Conservation (phyloP, 1,139 yeast genomes). For the Saccharomyces hybrid region DNA sequence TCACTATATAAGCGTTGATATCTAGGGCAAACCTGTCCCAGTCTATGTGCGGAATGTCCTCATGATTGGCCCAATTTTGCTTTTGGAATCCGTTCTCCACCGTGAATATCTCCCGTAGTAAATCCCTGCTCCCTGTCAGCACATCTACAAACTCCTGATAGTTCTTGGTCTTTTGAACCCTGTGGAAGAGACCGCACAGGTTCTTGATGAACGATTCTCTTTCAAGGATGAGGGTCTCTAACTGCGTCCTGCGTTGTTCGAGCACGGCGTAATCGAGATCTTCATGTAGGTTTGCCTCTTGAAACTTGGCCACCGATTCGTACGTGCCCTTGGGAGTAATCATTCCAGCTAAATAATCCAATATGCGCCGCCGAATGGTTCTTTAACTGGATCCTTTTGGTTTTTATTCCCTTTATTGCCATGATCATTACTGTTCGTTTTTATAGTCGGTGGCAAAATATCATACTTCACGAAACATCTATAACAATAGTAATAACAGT, state of each 20-base stretch:
- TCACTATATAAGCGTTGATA: conserved; percentile 20
- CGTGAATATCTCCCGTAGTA: conserved; percentile 27
- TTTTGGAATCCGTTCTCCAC: conserved; percentile 18
- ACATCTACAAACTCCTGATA: conserved; percentile 28
- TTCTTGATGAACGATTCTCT: conserved; percentile 20
- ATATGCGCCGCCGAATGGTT: neutral
- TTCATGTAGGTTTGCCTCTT: conserved; percentile 16
- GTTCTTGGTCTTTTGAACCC: conserved; percentile 25
- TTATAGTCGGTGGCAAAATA: neutral
- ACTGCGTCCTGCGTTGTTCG: conserved; percentile 17
- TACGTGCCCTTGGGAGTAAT: conserved; percentile 11
- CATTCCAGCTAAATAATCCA: neutral
- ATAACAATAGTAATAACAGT: too few species aligned
- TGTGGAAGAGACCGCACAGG: conserved; percentile 22
- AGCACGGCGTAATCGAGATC: conserved; percentile 21
- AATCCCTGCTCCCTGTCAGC: conserved; percentile 18
- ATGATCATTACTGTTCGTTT: neutral
- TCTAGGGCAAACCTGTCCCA: conserved; percentile 32
- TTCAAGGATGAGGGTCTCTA: conserved; percentile 17
- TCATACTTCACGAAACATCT: neutral
- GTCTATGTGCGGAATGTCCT: conserved; percentile 42
- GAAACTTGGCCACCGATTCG: conserved; percentile 19
- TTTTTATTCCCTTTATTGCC: too few species aligned
- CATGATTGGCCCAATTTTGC: conserved; percentile 37
- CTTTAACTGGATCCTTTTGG: too few species aligned